These are phyloP conservation scores for Aspergillus diversus DNA, from an alignment of 495 filamentous ascomycete genomes.

Conservation along the genomic window DNA sequence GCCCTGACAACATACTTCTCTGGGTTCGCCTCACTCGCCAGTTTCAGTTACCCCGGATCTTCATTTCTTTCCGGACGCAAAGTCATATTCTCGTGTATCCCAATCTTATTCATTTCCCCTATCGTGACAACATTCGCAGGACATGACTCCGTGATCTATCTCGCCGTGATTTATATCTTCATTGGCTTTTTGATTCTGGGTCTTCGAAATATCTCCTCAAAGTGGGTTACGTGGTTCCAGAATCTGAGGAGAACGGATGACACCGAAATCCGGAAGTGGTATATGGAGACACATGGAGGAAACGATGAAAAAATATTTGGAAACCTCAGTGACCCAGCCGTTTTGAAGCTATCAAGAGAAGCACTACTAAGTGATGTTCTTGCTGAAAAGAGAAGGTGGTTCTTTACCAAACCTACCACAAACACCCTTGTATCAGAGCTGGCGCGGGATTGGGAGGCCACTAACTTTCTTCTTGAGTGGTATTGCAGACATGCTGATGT, in stretches of 20 bases:
- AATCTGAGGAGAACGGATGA: conserved; percentile 50
- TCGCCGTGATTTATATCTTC: conserved; percentile 51
- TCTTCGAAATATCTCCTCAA: conserved; percentile 49
- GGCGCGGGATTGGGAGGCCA: conserved; percentile 56
- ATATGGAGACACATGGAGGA: conserved; percentile 39
- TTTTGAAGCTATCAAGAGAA: conserved; percentile 50
- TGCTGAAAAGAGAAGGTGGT: conserved; percentile 45
- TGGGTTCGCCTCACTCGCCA: conserved; percentile 54
- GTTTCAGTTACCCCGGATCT: conserved; percentile 59
- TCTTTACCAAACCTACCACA: conserved; percentile 44
- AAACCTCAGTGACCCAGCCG: conserved; percentile 46
- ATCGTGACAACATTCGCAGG: conserved; percentile 51
- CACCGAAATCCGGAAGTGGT: conserved; percentile 54
- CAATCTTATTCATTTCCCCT: conserved; percentile 52
- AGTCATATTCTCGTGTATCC: conserved; percentile 47
- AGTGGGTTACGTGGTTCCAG: conserved; percentile 57
- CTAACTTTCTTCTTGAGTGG: conserved; percentile 63
- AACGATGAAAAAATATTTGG: conserved; percentile 42
- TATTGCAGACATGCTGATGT: conserved; percentile 58
- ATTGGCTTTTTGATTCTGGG: conserved; percentile 46
- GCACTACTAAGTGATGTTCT: conserved; percentile 49
- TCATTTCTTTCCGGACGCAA: conserved; percentile 56
- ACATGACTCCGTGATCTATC: conserved; percentile 52
- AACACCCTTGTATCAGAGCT: conserved; percentile 53
- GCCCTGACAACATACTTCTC: conserved; percentile 56